These are phyloP conservation scores for Penicillium sclerotiorum DNA, from an alignment of 2,329 filamentous ascomycete species.

Conservation along the genomic window DNA sequence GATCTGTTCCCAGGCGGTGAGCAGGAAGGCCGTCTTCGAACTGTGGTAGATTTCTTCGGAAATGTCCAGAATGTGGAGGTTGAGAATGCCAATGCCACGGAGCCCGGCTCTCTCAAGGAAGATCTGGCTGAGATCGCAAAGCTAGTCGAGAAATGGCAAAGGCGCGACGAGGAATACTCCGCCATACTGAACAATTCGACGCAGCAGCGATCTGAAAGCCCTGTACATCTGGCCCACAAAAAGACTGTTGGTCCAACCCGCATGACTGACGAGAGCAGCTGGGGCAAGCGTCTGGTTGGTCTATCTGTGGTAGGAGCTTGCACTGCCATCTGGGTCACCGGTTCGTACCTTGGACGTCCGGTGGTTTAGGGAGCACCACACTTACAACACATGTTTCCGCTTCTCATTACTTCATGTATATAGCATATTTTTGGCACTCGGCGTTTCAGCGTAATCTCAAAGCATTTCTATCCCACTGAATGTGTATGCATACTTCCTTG, in stretches of 20 bases:
- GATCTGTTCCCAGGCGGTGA: constrained; percentile 91
- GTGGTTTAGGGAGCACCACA: constrained; percentile 1
- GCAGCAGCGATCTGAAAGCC: constrained; percentile 14
- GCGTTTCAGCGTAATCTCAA: constrained; percentile 9
- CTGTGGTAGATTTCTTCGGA: constrained; percentile 96
- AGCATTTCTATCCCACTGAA: not conserved
- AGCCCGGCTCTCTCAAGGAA: constrained; percentile 58
- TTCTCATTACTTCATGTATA: constrained; percentile 1
- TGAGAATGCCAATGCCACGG: constrained; percentile 62
- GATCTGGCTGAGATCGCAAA: constrained; percentile 74
- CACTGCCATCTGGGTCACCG: constrained; percentile 40
- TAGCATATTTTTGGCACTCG: constrained; percentile 17
- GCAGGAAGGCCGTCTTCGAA: constrained; percentile 71
- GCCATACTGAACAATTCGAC: constrained; percentile 27
- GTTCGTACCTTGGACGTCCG: constrained; percentile 35
- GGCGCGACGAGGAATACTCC: constrained; percentile 38
- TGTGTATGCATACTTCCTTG: not conserved
- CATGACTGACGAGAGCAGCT: constrained; percentile 66
- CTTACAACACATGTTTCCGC: not conserved
- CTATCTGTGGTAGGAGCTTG: constrained; percentile 38
- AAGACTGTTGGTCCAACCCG: constrained; percentile 56
- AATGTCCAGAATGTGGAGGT: constrained; percentile 98
- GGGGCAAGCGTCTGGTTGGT: constrained; percentile 57
- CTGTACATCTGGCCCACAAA: constrained; percentile 27
- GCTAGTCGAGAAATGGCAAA: constrained; percentile 57